phyloP scores from a whole-genome alignment of 306 rosid species.

The Cajanus cajan region DNA sequence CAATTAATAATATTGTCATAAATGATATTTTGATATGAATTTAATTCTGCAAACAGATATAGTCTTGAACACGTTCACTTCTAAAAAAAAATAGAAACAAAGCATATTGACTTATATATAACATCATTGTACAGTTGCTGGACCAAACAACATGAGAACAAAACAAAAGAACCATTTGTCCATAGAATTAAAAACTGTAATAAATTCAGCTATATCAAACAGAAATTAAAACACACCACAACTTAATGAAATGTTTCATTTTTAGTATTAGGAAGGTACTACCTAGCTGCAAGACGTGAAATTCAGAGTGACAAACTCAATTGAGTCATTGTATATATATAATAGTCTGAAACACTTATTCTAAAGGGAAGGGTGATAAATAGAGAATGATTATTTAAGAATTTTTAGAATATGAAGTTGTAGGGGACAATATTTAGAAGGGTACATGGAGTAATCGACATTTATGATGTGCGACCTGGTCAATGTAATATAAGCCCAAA shows the following conservation, averaged over 20 bases:
- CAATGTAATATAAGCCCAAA: neutral
- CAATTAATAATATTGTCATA: no score
- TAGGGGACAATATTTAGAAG: no score
- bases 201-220: neutral
- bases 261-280: slow-evolving; percentile 2
- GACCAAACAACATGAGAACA: no score
- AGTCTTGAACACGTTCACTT: no score
- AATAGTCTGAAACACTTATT: no score
- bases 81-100: no score
- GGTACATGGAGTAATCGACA: no score
- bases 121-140: neutral
- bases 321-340: slow-evolving; percentile 1
- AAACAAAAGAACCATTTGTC: neutral
- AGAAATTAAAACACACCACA: slow-evolving; percentile 17
- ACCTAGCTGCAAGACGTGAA: slow-evolving; percentile 26
- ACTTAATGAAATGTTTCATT: neutral
- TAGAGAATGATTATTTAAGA: no score
- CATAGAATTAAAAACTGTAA: neutral
- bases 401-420: no score
- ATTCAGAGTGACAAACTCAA: slow-evolving; percentile 1
- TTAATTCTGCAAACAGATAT: neutral
- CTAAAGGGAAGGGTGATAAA: no score
- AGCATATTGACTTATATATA: neutral
- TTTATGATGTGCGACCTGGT: no score
- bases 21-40: no score